Base-by-base conservation (phyloP, 2,329 filamentous ascomycete genomes). In the Microcyclosporella mali region DNA sequence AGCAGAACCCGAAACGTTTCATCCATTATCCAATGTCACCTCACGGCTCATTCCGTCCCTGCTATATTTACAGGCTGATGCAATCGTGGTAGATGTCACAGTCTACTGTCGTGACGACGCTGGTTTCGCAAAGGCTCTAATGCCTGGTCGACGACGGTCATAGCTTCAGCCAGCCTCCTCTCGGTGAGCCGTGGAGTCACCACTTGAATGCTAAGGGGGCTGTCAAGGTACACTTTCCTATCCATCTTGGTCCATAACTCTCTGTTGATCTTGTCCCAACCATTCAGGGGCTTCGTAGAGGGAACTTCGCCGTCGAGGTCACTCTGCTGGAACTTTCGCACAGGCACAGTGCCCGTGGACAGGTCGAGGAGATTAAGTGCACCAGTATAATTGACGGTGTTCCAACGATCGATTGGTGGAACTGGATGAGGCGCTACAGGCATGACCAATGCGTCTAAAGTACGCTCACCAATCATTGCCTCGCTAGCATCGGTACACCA, bases 341-440 rank as follows among this genome's bases (percentile, higher is more conserved):
- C 71, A 0, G 79, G 79, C 1, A 83, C 49, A 0, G 66, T 57
- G 14, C 75, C 81, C 2, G 79, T 74, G 0, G 80, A 74, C 53
- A 78, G 80, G 56, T 84, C 80, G 16, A 84, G 60, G 41, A 83
- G 54, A 7, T 82, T 78, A 54, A 79, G 82, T 1, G 69, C 71
- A 16, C 70, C 74, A 1, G 79, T 82, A 56, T 83, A 84, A 43
- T 78, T 74, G 0, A 78, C 73, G 0, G 73, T 74, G 57, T 81
- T 81, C 63, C 78, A 84, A 2, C 71, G 66, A 62, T 84, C 81
- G 41, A 81, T 73, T 8, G 72, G 69, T 1, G 79, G 77, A 0
- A 80, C 72, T 0, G 80, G 77, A 59, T 84, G 81, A 2, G 79
- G 78, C 11, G 79, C 79, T 0, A 82, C 68, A 0, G 80, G 81